Conservation (phyloP, 345 rosid genomes). For the Heritiera fomes region DNA sequence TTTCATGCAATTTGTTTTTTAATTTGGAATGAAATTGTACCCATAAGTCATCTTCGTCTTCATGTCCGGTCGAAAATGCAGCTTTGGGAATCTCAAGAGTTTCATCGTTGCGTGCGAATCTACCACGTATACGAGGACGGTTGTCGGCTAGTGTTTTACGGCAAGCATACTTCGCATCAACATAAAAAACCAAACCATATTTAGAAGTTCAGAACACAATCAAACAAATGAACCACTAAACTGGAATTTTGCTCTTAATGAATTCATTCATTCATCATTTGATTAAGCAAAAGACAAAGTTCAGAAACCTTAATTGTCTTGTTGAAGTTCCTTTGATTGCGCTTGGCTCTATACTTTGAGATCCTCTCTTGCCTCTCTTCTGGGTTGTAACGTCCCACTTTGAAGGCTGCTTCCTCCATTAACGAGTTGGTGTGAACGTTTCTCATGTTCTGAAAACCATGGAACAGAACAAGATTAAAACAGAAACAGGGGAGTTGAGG, state of each 20-base stretch:
- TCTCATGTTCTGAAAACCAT: slow-evolving; percentile 35
- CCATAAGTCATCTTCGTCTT: slow-evolving; percentile 65
- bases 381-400: slow-evolving; percentile 77
- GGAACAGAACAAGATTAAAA: background rate
- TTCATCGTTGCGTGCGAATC: slow-evolving; percentile 92
- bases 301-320: slow-evolving; percentile 79
- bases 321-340: slow-evolving; percentile 81
- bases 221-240: background rate
- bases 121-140: slow-evolving; percentile 89
- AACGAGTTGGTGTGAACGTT: slow-evolving; percentile 30
- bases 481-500: slow-evolving; percentile 23
- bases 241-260: too few relatives aligned
- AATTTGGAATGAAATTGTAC: slow-evolving; percentile 32
- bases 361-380: slow-evolving; percentile 87
- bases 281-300: background rate
- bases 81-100: slow-evolving; percentile 55
- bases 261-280: background rate
- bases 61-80: slow-evolving; percentile 53
- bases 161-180: slow-evolving; percentile 69
- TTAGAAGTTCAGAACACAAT: background rate
- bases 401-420: slow-evolving; percentile 55
- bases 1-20: too few relatives aligned
- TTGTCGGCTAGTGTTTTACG: slow-evolving; percentile 93
- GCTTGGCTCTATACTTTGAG: slow-evolving; percentile 86
- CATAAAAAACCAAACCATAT: slow-evolving; percentile 7